phyloP scores from a whole-genome alignment of 352 stramenopile genomes.

The Globisporangium cylindrosporum region DNA sequence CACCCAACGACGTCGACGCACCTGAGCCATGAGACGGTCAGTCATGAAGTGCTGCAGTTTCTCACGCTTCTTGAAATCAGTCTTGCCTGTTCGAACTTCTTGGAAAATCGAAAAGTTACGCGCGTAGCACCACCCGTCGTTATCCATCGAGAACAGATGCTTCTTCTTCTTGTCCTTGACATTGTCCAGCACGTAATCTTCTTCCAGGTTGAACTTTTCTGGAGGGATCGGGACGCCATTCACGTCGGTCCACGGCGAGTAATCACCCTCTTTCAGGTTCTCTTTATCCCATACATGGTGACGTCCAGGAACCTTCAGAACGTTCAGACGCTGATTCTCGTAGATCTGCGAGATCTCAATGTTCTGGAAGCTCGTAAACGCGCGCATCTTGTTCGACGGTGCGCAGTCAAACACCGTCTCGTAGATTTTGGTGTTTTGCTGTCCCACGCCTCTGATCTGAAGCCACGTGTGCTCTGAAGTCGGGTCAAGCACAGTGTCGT shows the following conservation, averaged over 20 bases:
- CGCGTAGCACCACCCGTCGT: slow-evolving; percentile 85
- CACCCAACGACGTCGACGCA: slow-evolving; percentile 76
- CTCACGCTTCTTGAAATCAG: slow-evolving; percentile 74
- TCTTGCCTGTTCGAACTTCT: slow-evolving; percentile 74
- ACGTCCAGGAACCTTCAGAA: slow-evolving; percentile 58
- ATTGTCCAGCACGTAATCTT: slow-evolving; percentile 78
- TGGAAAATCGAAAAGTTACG: slow-evolving; percentile 88
- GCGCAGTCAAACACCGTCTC: slow-evolving; percentile 83
- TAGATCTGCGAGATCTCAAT: slow-evolving; percentile 84
- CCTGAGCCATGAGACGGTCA: slow-evolving; percentile 80
- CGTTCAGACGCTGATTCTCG: slow-evolving; percentile 86
- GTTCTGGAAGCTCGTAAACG: slow-evolving; percentile 73
- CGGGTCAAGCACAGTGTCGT: slow-evolving; percentile 53
- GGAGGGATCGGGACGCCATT: slow-evolving; percentile 80
- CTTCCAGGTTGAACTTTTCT: slow-evolving; percentile 66
- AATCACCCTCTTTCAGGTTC: slow-evolving; percentile 82
- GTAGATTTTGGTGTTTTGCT: slow-evolving; percentile 77
- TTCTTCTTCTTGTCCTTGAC: slow-evolving; percentile 80
- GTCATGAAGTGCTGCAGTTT: slow-evolving; percentile 86
- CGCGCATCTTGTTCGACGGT: slow-evolving; percentile 76
- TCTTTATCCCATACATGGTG: slow-evolving; percentile 70
- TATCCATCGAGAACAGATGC: slow-evolving; percentile 79
- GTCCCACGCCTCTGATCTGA: slow-evolving; percentile 46
- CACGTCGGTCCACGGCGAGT: slow-evolving; percentile 82
- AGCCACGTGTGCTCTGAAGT: slow-evolving; percentile 64